Percentiles rank a stretch among this genome's conserved stretches.
These are phyloP conservation scores for Fusarium dimerum DNA, from an alignment of 2,329 filamentous ascomycete species.

Conservation along the genomic window DNA sequence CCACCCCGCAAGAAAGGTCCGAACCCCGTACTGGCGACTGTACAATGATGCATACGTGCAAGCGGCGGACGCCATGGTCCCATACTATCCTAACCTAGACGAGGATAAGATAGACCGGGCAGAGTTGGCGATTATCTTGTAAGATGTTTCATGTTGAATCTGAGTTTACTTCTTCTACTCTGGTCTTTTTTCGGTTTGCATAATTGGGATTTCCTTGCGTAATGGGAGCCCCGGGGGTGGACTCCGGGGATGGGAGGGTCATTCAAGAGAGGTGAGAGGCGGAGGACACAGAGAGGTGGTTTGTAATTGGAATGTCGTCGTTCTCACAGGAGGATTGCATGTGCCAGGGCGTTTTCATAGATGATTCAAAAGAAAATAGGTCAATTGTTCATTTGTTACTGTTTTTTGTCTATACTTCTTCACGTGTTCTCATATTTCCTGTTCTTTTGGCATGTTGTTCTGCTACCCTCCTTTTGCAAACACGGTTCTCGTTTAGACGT, in stretches of 20 bases:
- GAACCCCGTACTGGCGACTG: slow-evolving; percentile 91
- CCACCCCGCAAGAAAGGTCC: slow-evolving; percentile 93
- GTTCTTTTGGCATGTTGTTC: background rate
- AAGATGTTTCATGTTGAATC: slow-evolving; percentile 31
- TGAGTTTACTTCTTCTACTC: too few relatives aligned
- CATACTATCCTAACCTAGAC: slow-evolving; percentile 87
- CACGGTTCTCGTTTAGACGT: too few relatives aligned
- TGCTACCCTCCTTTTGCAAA: too few relatives aligned
- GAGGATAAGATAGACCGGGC: slow-evolving; percentile 77
- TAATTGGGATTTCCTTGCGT: background rate
- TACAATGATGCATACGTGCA: slow-evolving; percentile 98
- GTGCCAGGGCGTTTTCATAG: slow-evolving; percentile 31
- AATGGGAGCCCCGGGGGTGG: background rate
- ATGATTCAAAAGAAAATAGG: slow-evolving; percentile 26
- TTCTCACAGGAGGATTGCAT: slow-evolving; percentile 26
- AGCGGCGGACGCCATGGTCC: slow-evolving; percentile 90
- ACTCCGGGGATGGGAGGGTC: background rate
- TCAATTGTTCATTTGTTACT: background rate
- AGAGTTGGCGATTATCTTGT: slow-evolving; percentile 83
- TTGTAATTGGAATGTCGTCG: slow-evolving; percentile 30
- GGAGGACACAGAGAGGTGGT: slow-evolving; percentile 10
- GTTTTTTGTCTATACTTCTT: slow-evolving; percentile 5
- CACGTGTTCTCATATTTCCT: background rate
- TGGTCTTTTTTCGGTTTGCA: slow-evolving; percentile 2
- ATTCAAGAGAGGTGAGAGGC: slow-evolving; percentile 3